Percentiles rank a stretch among this genome's conserved stretches.
phyloP scores from a whole-genome alignment of 2,329 filamentous ascomycete species.

The Pyrenochaeta sp. region DNA sequence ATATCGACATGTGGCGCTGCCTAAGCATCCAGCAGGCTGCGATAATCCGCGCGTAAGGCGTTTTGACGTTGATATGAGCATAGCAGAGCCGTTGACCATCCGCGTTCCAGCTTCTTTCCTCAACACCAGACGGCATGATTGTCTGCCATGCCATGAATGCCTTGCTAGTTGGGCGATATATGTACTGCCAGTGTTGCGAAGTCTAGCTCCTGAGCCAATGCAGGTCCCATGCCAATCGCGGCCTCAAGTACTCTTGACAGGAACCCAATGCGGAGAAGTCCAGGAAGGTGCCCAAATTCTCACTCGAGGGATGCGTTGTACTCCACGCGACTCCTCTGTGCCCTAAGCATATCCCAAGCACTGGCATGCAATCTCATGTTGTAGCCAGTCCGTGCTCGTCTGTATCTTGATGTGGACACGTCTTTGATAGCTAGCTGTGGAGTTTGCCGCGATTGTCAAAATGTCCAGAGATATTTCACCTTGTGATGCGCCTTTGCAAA shows the following conservation, averaged over 20 bases:
- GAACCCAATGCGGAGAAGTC: constrained; percentile 3
- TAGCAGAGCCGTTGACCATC: constrained; percentile 42
- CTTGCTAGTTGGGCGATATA: constrained; percentile 24
- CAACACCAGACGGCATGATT: constrained; percentile 28
- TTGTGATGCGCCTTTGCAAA: constrained; percentile 31
- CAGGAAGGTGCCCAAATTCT: constrained; percentile 5
- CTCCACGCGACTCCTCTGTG: constrained; percentile 2
- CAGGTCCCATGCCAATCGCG: constrained; percentile 13
- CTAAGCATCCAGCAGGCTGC: constrained; percentile 47
- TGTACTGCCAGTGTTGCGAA: constrained; percentile 19
- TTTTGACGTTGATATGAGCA: constrained; percentile 39
- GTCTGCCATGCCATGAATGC: constrained; percentile 31
- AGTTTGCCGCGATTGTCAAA: too few species aligned
- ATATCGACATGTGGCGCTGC: constrained; percentile 74
- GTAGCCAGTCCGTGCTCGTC: background rate
- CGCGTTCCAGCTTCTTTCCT: constrained; percentile 37
- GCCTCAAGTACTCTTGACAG: constrained; percentile 8
- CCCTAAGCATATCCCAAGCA: background rate
- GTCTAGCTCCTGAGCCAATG: constrained; percentile 21
- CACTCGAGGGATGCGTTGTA: constrained; percentile 6
- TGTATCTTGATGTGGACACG: background rate
- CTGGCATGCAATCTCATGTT: constrained; percentile 5
- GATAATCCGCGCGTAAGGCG: constrained; percentile 44
- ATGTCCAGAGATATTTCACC: too few species aligned
- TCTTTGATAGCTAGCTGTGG: too few species aligned